Conservation (phyloP, 2,329 filamentous ascomycete species). For the Cercospora zeina region DNA sequence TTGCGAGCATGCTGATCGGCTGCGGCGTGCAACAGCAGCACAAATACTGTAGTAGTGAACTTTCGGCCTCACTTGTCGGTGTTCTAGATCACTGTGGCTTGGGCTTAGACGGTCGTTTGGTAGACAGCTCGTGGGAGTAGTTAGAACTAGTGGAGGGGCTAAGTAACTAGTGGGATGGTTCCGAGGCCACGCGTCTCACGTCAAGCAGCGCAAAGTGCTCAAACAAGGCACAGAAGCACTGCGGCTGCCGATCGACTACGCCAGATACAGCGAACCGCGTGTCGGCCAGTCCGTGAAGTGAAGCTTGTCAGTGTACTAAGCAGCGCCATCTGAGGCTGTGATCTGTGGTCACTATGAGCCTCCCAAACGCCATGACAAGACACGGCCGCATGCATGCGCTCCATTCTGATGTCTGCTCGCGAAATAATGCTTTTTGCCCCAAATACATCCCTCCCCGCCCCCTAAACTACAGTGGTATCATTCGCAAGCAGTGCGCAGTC, state of each 20-base stretch:
- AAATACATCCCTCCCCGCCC: background rate
- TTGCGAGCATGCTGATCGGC: conserved; percentile 7
- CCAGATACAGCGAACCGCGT: background rate
- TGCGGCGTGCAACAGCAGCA: background rate
- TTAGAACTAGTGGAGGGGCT: background rate
- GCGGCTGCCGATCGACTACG: conserved; percentile 1
- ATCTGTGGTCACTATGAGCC: background rate
- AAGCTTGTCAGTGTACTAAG: conserved; percentile 7
- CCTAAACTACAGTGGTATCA: conserved; percentile 26
- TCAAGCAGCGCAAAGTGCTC: background rate
- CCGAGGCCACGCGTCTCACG: conserved; percentile 13
- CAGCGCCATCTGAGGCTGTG: conserved; percentile 6
- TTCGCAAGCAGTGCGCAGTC: conserved; percentile 12
- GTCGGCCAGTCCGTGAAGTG: conserved; percentile 1
- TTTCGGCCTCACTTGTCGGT: background rate
- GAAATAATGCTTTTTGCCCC: background rate
- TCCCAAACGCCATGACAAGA: background rate
- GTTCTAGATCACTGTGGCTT: conserved; percentile 4
- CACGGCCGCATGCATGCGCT: background rate
- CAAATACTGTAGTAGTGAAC: background rate
- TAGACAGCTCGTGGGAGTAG: no score
- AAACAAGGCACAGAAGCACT: conserved; percentile 3
- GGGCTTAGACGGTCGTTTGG: conserved; percentile 12
- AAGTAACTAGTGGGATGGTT: background rate
- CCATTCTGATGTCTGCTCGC: conserved; percentile 7